phyloP scores from a whole-genome alignment of 148 eudicot species.

The Vaccinium corymbosum region DNA sequence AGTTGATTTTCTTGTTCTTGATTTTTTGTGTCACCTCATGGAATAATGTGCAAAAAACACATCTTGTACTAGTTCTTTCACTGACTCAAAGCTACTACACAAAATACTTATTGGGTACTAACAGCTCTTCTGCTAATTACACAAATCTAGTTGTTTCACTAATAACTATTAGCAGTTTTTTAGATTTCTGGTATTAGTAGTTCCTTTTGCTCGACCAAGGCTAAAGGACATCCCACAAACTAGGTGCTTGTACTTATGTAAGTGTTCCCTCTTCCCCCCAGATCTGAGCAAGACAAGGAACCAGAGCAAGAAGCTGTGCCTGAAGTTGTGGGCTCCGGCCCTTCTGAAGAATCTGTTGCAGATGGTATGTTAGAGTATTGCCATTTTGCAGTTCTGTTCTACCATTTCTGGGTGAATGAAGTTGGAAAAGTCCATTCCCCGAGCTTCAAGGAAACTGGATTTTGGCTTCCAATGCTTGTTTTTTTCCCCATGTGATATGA shows the following conservation, averaged over 20 bases:
- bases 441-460: background rate
- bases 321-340: conserved; percentile 62
- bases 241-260: background rate
- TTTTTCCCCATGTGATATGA: background rate
- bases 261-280: conserved; percentile 22
- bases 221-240: background rate
- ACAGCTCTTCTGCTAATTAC: background rate
- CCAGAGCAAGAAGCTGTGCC: conserved; percentile 81
- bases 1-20: background rate
- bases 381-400: background rate
- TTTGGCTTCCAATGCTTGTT: background rate
- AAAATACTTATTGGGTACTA: background rate
- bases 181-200: background rate
- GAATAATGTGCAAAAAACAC: background rate
- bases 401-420: background rate
- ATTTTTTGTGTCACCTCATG: background rate
- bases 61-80: background rate
- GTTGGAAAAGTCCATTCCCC: background rate
- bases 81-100: background rate
- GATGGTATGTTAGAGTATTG: conserved; percentile 50
- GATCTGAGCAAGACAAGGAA: conserved; percentile 99
- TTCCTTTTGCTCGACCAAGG: background rate
- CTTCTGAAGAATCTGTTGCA: conserved; percentile 64
- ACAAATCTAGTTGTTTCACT: background rate
- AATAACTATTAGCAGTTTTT: background rate